phyloP scores from a whole-genome alignment of 352 stramenopile species.

The Phytopythium sindhum region DNA sequence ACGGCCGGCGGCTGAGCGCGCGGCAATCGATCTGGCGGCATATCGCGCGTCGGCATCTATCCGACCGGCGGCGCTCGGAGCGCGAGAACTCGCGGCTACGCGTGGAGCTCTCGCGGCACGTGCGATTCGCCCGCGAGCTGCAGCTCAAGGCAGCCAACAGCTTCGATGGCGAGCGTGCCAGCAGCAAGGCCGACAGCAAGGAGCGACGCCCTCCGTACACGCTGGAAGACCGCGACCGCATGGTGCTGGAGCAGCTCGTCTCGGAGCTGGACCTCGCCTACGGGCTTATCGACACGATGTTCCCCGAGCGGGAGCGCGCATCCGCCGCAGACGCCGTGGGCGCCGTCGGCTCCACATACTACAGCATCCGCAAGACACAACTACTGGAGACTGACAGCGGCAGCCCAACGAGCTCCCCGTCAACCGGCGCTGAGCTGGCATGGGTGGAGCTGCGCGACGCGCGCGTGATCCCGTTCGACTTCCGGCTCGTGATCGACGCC shows the following conservation, averaged over 20 bases:
- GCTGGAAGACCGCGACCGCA: constrained; percentile 18
- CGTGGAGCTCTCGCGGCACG: constrained; percentile 12
- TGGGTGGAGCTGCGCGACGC: constrained; percentile 22
- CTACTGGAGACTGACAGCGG: neutral
- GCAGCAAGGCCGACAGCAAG: neutral
- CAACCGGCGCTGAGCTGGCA: neutral
- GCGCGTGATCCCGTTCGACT: constrained; percentile 26
- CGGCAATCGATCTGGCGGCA: constrained; percentile 20
- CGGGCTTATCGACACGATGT: constrained; percentile 13
- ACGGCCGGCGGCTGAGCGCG: neutral
- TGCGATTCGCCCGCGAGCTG: constrained; percentile 3
- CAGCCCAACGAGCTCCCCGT: neutral
- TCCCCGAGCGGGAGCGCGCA: constrained; percentile 9
- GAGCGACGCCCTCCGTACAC: constrained; percentile 1
- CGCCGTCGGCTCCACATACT: constrained; percentile 4
- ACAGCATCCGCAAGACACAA: constrained; percentile 17
- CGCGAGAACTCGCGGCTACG: constrained; percentile 20
- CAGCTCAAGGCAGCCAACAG: neutral
- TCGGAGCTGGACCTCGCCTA: constrained; percentile 24
- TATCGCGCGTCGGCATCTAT: constrained; percentile 20
- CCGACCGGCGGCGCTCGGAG: constrained; percentile 15
- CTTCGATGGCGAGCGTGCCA: neutral
- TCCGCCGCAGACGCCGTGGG: constrained; percentile 9
- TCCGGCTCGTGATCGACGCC: constrained; percentile 19
- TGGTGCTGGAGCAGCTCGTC: constrained; percentile 24